These are phyloP conservation scores for Xylaria multiplex DNA, from an alignment of 2,329 filamentous ascomycete species.

Conservation along the genomic window DNA sequence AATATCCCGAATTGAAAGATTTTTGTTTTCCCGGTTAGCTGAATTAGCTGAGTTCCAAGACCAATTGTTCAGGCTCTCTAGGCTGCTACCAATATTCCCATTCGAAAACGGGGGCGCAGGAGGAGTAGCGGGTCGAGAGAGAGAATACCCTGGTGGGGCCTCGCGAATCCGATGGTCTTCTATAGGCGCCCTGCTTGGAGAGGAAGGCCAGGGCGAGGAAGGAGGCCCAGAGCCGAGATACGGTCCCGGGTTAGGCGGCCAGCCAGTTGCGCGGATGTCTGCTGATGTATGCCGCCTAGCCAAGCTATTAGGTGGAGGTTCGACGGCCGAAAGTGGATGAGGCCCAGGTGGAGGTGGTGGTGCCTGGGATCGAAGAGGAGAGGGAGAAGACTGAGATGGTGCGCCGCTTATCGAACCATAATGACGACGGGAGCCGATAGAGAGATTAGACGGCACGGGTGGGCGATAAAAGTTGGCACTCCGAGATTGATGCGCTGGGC, in stretches of 20 bases:
- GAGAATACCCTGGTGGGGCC: conserved; percentile 65
- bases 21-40: conserved; percentile 61
- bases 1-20: conserved; percentile 62
- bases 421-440: conserved; percentile 77
- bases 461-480: conserved; percentile 75
- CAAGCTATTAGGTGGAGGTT: conserved; percentile 74
- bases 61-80: conserved; percentile 61
- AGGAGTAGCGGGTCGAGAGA: conserved; percentile 65
- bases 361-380: conserved; percentile 74
- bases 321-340: conserved; percentile 72
- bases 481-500: conserved; percentile 71
- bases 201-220: conserved; percentile 64
- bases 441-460: conserved; percentile 82
- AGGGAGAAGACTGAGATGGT: conserved; percentile 75
- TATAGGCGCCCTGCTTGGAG: conserved; percentile 59
- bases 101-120: conserved; percentile 63
- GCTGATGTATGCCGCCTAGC: conserved; percentile 91
- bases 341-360: conserved; percentile 68
- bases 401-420: conserved; percentile 85
- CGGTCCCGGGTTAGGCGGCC: conserved; percentile 66
- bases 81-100: conserved; percentile 59
- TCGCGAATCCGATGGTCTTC: conserved; percentile 68
- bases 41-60: conserved; percentile 64
- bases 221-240: conserved; percentile 71
- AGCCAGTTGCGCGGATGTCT: conserved; percentile 90